These are phyloP conservation scores for Pelagophyceae sp. DNA, from an alignment of 352 stramenopile genomes.

Conservation along the genomic window DNA sequence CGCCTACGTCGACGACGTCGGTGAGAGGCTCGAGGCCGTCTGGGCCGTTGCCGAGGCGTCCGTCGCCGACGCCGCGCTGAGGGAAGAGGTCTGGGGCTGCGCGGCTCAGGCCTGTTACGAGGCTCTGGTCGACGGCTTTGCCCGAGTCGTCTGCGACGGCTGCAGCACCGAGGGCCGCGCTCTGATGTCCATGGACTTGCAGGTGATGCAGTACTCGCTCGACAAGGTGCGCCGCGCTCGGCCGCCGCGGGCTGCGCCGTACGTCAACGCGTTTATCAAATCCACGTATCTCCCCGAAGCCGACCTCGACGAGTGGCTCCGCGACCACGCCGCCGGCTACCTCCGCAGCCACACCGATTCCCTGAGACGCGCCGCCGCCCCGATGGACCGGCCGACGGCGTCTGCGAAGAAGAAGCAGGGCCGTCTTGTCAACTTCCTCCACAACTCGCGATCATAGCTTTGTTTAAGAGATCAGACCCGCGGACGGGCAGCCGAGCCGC, in stretches of 20 bases:
- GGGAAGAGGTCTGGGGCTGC: not conserved
- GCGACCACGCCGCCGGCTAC: not conserved
- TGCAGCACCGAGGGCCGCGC: conserved; percentile 5
- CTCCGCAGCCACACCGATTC: not conserved
- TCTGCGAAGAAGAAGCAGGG: too few relatives aligned
- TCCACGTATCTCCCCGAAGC: not conserved
- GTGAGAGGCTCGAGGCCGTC: not conserved
- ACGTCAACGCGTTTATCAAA: not conserved
- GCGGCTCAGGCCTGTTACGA: not conserved
- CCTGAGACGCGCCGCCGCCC: not conserved
- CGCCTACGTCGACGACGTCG: not conserved
- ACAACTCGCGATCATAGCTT: too few relatives aligned
- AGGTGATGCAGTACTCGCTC: not conserved
- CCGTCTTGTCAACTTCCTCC: too few relatives aligned
- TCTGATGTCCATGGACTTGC: conserved; percentile 12
- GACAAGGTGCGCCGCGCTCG: not conserved
- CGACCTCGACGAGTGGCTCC: not conserved
- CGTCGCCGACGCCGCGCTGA: not conserved
- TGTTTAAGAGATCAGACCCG: too few relatives aligned
- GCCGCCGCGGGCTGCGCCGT: not conserved
- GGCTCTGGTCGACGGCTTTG: conserved; percentile 2
- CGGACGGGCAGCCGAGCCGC: too few relatives aligned
- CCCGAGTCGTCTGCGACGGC: not conserved
- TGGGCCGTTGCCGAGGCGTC: not conserved
- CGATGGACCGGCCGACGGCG: too few relatives aligned